Percentiles rank a stretch among this genome's conserved stretches.
phyloP scores from a whole-genome alignment of 129 eudicot species.

The Centella asiatica region DNA sequence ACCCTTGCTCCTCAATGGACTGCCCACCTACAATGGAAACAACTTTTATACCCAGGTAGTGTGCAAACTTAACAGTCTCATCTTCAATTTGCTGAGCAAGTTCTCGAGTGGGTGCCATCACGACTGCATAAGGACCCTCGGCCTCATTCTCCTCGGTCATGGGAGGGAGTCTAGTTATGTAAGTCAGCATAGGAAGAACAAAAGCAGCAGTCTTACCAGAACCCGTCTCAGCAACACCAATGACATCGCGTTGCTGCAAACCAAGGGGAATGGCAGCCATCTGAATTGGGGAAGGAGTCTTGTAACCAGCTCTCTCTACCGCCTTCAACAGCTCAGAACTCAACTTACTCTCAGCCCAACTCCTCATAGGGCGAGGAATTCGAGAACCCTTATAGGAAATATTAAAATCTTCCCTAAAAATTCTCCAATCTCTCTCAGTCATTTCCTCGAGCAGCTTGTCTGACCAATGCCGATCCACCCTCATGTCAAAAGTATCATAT shows the following conservation, averaged over 20 bases:
- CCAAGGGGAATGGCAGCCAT: conserved; percentile 20
- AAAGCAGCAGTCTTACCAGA: background rate
- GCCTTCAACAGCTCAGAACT: conserved; percentile 16
- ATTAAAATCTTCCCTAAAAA: conserved; percentile 4
- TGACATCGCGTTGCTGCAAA: conserved; percentile 17
- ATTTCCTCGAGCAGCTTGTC: background rate
- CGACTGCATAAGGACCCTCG: conserved; percentile 24
- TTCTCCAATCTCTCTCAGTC: background rate
- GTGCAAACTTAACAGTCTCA: conserved; percentile 19
- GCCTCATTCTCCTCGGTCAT: background rate
- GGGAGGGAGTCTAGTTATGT: background rate
- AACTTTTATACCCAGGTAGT: conserved; percentile 19
- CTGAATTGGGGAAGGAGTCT: conserved; percentile 20
- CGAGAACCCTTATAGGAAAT: conserved; percentile 18
- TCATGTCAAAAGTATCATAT: background rate
- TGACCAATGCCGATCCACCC: background rate
- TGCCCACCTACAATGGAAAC: conserved; percentile 21
- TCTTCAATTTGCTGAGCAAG: conserved; percentile 7
- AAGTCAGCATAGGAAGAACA: background rate
- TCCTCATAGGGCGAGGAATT: conserved; percentile 18
- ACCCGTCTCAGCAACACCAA: conserved; percentile 21
- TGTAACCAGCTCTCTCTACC: conserved; percentile 10
- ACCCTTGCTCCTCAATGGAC: conserved; percentile 23
- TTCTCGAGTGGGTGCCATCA: conserved; percentile 3
- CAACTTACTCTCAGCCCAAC: conserved; percentile 17